A percentile compares a stretch with the other conserved stretches of the same genome.
phyloP scores from a whole-genome alignment of 306 rosid genomes.

The Crotalaria pallida region DNA sequence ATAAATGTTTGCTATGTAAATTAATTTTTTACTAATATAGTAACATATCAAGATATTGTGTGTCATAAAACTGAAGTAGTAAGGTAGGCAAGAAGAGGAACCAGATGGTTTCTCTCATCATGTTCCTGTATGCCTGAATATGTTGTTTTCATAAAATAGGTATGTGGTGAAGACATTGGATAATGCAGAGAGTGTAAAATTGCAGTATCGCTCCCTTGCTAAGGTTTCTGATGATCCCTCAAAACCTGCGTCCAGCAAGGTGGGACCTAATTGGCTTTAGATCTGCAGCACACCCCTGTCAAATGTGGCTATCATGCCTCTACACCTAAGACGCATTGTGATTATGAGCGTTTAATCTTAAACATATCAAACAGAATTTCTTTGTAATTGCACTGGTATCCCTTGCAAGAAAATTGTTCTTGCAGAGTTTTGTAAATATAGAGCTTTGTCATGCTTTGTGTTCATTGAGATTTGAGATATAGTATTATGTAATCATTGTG shows the following conservation, averaged over 20 bases:
- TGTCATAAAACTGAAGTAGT: neutral
- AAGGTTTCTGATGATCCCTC: constrained; percentile 60
- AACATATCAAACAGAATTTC: neutral
- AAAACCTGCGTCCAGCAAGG: constrained; percentile 64
- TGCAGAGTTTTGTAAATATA: constrained; percentile 27
- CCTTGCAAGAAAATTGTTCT: constrained; percentile 25
- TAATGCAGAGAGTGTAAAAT: constrained; percentile 97
- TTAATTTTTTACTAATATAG: neutral
- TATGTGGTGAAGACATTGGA: constrained; percentile 98
- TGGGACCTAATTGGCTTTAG: constrained; percentile 71
- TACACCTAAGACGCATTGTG: constrained; percentile 14
- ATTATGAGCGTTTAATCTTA: neutral
- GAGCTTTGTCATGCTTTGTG: constrained; percentile 27
- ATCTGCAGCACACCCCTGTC: constrained; percentile 3
- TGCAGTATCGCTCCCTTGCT: constrained; percentile 95
- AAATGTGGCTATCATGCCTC: neutral
- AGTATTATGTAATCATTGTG: constrained; percentile 7
- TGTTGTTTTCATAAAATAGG: constrained; percentile 39
- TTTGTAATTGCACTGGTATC: constrained; percentile 22
- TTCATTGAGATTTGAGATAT: constrained; percentile 21
- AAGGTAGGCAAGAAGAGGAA: neutral
- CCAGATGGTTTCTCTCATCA: neutral
- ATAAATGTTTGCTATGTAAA: constrained; percentile 5
- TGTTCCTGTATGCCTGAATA: neutral
- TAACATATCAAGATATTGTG: neutral